phyloP scores from a whole-genome alignment of 2,329 filamentous ascomycete species.

The Ilyonectria destructans region DNA sequence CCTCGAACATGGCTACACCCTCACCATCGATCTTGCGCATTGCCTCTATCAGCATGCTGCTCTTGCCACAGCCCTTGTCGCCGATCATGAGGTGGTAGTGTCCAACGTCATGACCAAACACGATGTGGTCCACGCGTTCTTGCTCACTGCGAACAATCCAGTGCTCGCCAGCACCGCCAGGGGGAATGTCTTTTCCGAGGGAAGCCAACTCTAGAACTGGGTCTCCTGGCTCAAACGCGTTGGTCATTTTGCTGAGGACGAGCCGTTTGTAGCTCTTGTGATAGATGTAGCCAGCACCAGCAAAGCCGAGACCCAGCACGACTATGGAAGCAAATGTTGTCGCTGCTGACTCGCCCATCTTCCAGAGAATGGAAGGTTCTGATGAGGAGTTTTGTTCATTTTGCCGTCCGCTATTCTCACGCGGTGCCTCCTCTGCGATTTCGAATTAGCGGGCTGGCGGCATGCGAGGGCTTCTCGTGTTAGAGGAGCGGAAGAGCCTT shows the following conservation, averaged over 20 bases:
- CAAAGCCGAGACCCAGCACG: slow-evolving; percentile 78
- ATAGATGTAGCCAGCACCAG: slow-evolving; percentile 81
- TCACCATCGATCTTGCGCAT: slow-evolving; percentile 95
- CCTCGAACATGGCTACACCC: slow-evolving; percentile 95
- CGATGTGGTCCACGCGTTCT: slow-evolving; percentile 83
- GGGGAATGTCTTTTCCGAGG: slow-evolving; percentile 70
- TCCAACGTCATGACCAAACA: slow-evolving; percentile 80
- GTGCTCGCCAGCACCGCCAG: slow-evolving; percentile 58
- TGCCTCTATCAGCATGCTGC: slow-evolving; percentile 93
- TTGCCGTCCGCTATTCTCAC: slow-evolving; percentile 19
- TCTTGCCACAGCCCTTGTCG: slow-evolving; percentile 97
- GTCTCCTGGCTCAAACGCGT: slow-evolving; percentile 93
- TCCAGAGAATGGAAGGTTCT: slow-evolving; percentile 63
- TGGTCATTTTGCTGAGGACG: slow-evolving; percentile 92
- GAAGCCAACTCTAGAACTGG: slow-evolving; percentile 88
- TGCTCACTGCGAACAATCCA: slow-evolving; percentile 94
- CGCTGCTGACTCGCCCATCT: slow-evolving; percentile 82
- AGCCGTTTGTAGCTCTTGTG: slow-evolving; percentile 91
- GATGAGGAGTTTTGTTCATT: slow-evolving; percentile 29
- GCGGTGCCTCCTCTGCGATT: slow-evolving; percentile 29
- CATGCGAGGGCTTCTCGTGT: neutral
- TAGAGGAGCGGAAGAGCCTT: neutral
- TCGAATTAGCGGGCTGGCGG: slow-evolving; percentile 29
- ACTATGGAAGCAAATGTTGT: slow-evolving; percentile 84
- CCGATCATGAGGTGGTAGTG: slow-evolving; percentile 95